phyloP scores from a whole-genome alignment of 371 early-diverging fungal genomes.

The Zopfochytrium polystomum region DNA sequence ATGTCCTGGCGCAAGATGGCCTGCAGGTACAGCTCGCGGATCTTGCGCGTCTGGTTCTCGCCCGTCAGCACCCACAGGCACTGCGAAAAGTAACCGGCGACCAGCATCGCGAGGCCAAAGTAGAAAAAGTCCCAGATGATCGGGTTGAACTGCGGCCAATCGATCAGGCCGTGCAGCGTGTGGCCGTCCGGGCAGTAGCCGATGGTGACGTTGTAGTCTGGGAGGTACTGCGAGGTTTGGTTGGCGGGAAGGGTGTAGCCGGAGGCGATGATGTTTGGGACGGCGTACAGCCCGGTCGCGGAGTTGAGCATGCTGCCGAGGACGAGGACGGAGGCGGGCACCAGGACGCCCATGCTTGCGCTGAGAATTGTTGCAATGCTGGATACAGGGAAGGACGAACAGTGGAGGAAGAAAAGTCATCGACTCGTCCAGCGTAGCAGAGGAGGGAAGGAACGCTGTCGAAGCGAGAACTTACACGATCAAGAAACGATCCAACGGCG shows the following conservation, averaged over 20 bases:
- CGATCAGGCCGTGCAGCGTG: neutral
- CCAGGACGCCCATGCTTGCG: conserved; percentile 13
- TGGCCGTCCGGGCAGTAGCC: too few relatives aligned
- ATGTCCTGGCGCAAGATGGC: conserved; percentile 78
- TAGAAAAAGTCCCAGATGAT: conserved; percentile 41
- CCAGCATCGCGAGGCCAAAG: conserved; percentile 49
- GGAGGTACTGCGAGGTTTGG: too few relatives aligned
- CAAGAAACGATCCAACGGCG: conserved; percentile 51
- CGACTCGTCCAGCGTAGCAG: too few relatives aligned
- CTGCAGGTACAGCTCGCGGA: conserved; percentile 39
- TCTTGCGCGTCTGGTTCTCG: conserved; percentile 27
- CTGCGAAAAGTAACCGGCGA: conserved; percentile 45
- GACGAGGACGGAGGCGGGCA: conserved; percentile 14
- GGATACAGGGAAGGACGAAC: too few relatives aligned
- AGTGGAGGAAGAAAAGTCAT: too few relatives aligned
- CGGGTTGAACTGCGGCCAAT: conserved; percentile 15
- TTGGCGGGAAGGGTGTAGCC: neutral
- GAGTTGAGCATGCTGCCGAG: conserved; percentile 13
- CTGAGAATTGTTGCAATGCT: conserved; percentile 5
- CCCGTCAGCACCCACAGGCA: conserved; percentile 31
- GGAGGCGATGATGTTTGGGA: neutral
- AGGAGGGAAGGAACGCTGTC: too few relatives aligned
- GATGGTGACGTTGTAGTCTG: too few relatives aligned
- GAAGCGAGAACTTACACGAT: conserved; percentile 29
- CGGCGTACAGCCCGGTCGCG: conserved; percentile 1